phyloP scores from a whole-genome alignment of 1,139 yeast species.

The Nakaseomyces delphensis region DNA sequence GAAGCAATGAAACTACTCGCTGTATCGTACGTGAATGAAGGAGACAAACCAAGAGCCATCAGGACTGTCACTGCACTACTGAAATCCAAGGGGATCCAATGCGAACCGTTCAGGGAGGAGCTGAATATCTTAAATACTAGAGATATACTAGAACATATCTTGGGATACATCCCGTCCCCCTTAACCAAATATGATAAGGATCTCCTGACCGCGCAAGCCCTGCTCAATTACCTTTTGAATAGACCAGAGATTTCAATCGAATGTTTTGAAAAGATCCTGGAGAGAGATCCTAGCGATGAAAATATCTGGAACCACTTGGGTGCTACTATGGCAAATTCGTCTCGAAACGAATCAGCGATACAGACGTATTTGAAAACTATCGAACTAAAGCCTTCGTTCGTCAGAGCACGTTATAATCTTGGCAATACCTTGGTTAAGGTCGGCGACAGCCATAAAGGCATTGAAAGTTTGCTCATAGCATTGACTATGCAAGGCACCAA shows the following conservation, averaged over 20 bases:
- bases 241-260: constrained; percentile 2
- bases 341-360: constrained; percentile 4
- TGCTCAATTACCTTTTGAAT: constrained; percentile 3
- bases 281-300: constrained; percentile 1
- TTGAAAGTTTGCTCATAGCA: constrained; percentile 2
- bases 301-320: constrained; percentile 6
- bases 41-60: not conserved
- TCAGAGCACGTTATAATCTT: constrained; percentile 6
- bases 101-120: not conserved
- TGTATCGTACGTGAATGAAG: constrained; percentile 4
- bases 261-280: constrained; percentile 4
- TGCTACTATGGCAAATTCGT: constrained; percentile 7
- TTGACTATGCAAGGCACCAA: constrained; percentile 1
- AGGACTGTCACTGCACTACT: not conserved
- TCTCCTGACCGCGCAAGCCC: constrained; percentile 1
- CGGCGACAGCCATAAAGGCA: constrained; percentile 2
- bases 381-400: constrained; percentile 5
- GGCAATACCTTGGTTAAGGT: constrained; percentile 5
- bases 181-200: constrained; percentile 2
- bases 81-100: not conserved
- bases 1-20: constrained; percentile 6
- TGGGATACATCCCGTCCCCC: not conserved
- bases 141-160: not conserved
- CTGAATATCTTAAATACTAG: not conserved
- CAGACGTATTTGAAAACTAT: constrained; percentile 1